Evolutionary conservation across 1,139 yeast genomes (phyloP).

Genomic region (Kurtzmaniella natalensis): DNA sequence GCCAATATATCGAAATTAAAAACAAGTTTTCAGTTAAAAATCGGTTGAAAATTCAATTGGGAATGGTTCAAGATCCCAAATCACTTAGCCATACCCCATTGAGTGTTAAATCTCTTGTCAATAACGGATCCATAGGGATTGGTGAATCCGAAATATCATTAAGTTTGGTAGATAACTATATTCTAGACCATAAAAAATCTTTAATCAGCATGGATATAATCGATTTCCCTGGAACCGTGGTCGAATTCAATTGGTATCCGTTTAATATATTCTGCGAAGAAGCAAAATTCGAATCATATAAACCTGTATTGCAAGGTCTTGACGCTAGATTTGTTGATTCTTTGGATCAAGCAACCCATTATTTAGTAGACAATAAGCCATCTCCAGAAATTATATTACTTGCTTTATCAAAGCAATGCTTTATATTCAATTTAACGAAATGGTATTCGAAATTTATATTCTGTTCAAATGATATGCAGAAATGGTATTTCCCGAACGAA

Average conservation of each 20-base stretch:
- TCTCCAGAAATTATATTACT: background rate
- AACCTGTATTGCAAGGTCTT: background rate
- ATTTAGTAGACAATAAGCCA: background rate
- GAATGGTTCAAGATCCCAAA: background rate
- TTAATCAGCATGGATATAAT: background rate
- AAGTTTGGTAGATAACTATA: no score
- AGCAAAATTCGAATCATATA: background rate
- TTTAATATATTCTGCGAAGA: background rate
- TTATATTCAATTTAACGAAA: background rate
- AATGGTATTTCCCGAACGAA: slow-evolving; percentile 3
- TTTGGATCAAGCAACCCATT: background rate
- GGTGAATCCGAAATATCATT: no score
- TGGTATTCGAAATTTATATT: slow-evolving; percentile 1
- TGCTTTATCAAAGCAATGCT: slow-evolving; percentile 1
- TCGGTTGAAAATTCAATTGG: slow-evolving; percentile 2
- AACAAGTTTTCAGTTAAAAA: slow-evolving; percentile 1
- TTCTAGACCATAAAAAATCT: background rate
- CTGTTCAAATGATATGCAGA: background rate
- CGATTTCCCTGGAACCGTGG: background rate
- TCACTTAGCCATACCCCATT: background rate
- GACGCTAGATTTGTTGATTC: background rate
- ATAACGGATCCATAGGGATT: no score
- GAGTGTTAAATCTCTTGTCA: no score
- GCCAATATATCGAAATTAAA: no score
- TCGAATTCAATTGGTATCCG: background rate